phyloP scores from a whole-genome alignment of 805 yeast genomes.

The Hanseniaspora occidentalis region DNA sequence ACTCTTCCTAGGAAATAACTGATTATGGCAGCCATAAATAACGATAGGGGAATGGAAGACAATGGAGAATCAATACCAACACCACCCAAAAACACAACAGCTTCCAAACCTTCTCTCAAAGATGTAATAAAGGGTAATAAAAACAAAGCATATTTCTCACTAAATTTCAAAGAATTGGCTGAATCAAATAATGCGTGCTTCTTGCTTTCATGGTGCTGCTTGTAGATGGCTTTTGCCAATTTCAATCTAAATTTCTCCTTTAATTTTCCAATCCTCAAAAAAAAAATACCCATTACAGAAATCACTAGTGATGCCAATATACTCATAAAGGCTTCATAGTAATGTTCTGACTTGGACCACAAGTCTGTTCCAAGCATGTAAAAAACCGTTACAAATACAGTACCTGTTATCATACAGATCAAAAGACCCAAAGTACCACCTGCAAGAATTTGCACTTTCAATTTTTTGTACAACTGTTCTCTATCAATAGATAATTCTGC shows the following conservation, averaged over 20 bases:
- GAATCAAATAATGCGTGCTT: constrained; percentile 14
- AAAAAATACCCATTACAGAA: constrained; percentile 76
- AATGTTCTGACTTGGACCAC: constrained; percentile 79
- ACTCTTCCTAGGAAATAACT: constrained; percentile 55
- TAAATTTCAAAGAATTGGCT: constrained; percentile 24
- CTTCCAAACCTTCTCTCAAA: constrained; percentile 81
- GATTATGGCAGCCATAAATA: constrained; percentile 39
- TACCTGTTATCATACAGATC: constrained; percentile 63
- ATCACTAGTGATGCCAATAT: constrained; percentile 67
- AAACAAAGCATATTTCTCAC: constrained; percentile 56
- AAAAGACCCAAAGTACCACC: constrained; percentile 68
- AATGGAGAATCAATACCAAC: constrained; percentile 65
- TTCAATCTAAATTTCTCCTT: constrained; percentile 71
- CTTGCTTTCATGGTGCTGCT: constrained; percentile 9
- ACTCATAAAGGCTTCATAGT: constrained; percentile 82
- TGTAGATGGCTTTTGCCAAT: constrained; percentile 31
- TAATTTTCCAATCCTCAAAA: constrained; percentile 68
- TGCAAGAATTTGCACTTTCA: constrained; percentile 63
- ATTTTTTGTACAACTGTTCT: constrained; percentile 26
- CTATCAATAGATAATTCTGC: constrained; percentile 22
- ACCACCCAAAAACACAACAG: constrained; percentile 86
- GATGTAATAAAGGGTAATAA: constrained; percentile 78
- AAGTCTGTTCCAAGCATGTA: constrained; percentile 70
- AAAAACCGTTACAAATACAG: constrained; percentile 54
- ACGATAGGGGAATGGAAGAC: constrained; percentile 52